phyloP scores from a whole-genome alignment of 768 basidiomycete species.

The Exsudoporus frostii region DNA sequence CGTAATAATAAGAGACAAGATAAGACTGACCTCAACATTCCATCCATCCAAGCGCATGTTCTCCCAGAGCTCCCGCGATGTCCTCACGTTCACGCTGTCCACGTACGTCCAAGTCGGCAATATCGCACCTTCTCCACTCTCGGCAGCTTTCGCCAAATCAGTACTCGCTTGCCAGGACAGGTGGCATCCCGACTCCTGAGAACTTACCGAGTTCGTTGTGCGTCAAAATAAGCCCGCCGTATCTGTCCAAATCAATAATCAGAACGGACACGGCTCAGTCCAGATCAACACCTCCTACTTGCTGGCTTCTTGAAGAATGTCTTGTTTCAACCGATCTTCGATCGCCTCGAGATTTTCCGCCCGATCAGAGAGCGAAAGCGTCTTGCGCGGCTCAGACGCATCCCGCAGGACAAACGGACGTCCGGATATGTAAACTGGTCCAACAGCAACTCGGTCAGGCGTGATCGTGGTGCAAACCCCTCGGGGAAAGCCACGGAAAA shows the following conservation, averaged over 20 bases:
- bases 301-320: slow-evolving; percentile 82
- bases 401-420: slow-evolving; percentile 92
- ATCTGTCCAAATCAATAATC: slow-evolving; percentile 42
- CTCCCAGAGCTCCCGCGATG: slow-evolving; percentile 84
- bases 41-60: slow-evolving; percentile 77
- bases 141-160: slow-evolving; percentile 37
- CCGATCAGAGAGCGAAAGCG: slow-evolving; percentile 82
- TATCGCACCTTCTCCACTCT: slow-evolving; percentile 74
- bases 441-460: slow-evolving; percentile 1
- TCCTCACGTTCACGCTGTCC: slow-evolving; percentile 78
- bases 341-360: slow-evolving; percentile 94
- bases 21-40: slow-evolving; percentile 73
- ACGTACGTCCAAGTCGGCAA: slow-evolving; percentile 93
- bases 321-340: slow-evolving; percentile 82
- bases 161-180: not conserved
- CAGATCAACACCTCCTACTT: slow-evolving; percentile 40
- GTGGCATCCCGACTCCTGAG: not conserved
- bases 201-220: slow-evolving; percentile 85
- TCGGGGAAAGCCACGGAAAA: slow-evolving; percentile 3
- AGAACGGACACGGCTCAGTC: not conserved
- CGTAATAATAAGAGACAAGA: not conserved
- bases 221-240: slow-evolving; percentile 86
- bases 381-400: slow-evolving; percentile 75
- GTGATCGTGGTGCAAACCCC: not conserved
- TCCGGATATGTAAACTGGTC: slow-evolving; percentile 75